Evolutionary conservation across 805 yeast species (phyloP).

Genomic region (Candida saitoana): DNA sequence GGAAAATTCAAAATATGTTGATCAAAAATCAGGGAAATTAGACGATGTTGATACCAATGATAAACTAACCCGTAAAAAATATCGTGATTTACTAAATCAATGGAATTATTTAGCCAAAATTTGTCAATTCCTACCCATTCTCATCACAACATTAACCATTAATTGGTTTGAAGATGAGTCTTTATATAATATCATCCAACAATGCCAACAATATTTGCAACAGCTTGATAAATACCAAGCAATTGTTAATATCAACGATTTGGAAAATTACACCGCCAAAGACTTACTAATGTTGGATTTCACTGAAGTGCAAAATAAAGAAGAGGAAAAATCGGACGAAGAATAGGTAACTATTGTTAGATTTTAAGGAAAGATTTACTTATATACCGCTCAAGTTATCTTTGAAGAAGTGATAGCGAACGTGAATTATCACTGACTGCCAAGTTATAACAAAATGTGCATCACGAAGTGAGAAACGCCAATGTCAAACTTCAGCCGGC

Average conservation of each 20-base stretch:
- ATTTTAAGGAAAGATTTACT: too few relatives aligned
- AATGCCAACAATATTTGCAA: conserved; percentile 22
- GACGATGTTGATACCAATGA: conserved; percentile 9
- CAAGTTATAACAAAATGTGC: too few relatives aligned
- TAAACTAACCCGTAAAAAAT: conserved; percentile 7
- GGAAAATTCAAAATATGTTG: conserved; percentile 6
- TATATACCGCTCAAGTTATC: too few relatives aligned
- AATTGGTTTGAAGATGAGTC: conserved; percentile 34
- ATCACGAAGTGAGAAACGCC: too few relatives aligned
- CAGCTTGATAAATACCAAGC: conserved; percentile 16
- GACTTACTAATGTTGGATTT: conserved; percentile 23
- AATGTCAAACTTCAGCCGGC: too few relatives aligned
- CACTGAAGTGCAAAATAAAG: conserved; percentile 10
- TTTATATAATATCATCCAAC: conserved; percentile 22
- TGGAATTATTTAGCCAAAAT: conserved; percentile 19
- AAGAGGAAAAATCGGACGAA: too few relatives aligned
- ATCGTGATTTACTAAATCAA: conserved; percentile 11
- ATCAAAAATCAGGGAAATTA: conserved; percentile 11
- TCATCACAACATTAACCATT: conserved; percentile 30
- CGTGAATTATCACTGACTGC: too few relatives aligned
- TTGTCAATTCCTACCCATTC: conserved; percentile 28
- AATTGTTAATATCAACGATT: conserved; percentile 14
- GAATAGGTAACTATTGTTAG: too few relatives aligned
- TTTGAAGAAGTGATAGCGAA: too few relatives aligned
- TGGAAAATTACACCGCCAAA: conserved; percentile 12